Evolutionary conservation across 495 filamentous ascomycete species (phyloP).

Genomic region (Podospora anserina): DNA sequence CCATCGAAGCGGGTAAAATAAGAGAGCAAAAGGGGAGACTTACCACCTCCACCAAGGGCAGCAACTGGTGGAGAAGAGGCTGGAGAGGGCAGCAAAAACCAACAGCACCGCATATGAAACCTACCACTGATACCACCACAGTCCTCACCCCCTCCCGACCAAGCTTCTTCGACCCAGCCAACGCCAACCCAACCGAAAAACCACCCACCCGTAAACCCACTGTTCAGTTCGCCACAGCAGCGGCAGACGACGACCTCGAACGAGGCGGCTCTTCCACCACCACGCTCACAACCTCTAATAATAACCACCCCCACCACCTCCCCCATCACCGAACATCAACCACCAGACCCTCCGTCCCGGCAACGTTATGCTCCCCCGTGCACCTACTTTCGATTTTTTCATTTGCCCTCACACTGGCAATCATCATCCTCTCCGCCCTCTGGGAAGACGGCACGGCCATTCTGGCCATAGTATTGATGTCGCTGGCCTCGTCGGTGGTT

Average conservation of each 20-base stretch:
- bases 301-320: conserved; percentile 30
- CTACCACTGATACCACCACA: not conserved
- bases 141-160: not conserved
- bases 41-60: not conserved
- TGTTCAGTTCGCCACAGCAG: not conserved
- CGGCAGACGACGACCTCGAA: conserved; percentile 1
- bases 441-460: conserved; percentile 55
- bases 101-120: not conserved
- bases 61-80: not conserved
- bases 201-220: not conserved
- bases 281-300: not conserved
- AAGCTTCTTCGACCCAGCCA: not conserved
- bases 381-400: conserved; percentile 53
- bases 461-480: conserved; percentile 46
- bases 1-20: not conserved
- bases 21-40: not conserved
- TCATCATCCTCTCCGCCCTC: conserved; percentile 35
- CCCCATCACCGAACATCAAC: conserved; percentile 26
- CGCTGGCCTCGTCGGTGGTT: conserved; percentile 47
- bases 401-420: conserved; percentile 46
- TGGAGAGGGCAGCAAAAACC: not conserved
- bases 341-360: conserved; percentile 35
- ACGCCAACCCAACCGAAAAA: conserved; percentile 5
- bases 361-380: conserved; percentile 46
- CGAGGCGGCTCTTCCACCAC: not conserved